Percentiles rank a stretch among this genome's conserved stretches.
Conservation (phyloP, 352 stramenopile genomes). For the Phytophthora fragariaefolia region DNA sequence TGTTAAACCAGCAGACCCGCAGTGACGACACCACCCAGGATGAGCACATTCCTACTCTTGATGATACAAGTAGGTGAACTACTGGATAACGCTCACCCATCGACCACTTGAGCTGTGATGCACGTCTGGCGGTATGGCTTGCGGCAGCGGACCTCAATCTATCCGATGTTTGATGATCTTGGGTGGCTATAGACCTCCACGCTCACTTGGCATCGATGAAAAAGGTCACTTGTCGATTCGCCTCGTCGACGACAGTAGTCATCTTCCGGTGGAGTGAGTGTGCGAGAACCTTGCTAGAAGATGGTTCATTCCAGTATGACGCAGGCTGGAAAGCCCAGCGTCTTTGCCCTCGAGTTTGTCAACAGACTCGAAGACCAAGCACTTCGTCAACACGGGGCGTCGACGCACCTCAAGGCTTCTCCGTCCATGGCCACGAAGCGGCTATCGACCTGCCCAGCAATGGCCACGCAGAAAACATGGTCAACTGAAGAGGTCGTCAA, state of each 20-base stretch:
- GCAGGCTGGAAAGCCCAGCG: not conserved
- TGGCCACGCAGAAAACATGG: constrained; percentile 13
- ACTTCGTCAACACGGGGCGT: constrained; percentile 9
- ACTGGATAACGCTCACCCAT: not conserved
- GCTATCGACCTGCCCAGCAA: constrained; percentile 10
- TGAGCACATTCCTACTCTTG: not conserved
- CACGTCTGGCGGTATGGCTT: not conserved
- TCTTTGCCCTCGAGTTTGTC: constrained; percentile 16
- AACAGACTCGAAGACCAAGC: constrained; percentile 24
- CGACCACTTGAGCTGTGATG: constrained; percentile 1
- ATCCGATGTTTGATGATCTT: constrained; percentile 14
- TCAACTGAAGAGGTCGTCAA: constrained; percentile 9
- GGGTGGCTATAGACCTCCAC: not conserved
- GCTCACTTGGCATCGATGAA: constrained; percentile 5
- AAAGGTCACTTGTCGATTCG: constrained; percentile 27
- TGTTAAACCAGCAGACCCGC: constrained; percentile 4
- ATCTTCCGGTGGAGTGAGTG: constrained; percentile 13
- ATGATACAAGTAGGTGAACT: constrained; percentile 12
- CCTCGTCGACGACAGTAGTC: not conserved
- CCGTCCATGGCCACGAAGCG: constrained; percentile 7
- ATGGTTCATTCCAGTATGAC: no score
- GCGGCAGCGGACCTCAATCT: constrained; percentile 3
- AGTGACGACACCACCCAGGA: constrained; percentile 9
- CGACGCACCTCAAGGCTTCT: constrained; percentile 7
- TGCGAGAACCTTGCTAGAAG: no score